A percentile compares a stretch with the other conserved stretches of the same genome.
Evolutionary conservation across 768 basidiomycete genomes (phyloP).

Genomic region (Pisolithus microcarpus): DNA sequence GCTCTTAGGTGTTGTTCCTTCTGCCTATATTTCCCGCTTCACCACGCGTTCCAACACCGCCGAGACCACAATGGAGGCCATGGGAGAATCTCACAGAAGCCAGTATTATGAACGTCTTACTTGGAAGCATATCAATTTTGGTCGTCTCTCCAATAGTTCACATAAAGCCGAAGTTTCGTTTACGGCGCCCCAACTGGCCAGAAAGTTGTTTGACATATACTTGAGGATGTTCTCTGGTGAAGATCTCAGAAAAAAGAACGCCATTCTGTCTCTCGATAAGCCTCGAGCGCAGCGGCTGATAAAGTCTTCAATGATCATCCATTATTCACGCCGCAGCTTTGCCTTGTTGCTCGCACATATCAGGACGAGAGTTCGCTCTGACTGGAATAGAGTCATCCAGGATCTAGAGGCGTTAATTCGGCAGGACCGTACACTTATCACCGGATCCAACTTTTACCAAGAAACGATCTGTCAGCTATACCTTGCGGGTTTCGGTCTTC

Average conservation of each 20-base stretch:
- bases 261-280: neutral
- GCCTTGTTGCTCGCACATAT: constrained; percentile 37
- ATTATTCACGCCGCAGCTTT: constrained; percentile 46
- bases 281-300: neutral
- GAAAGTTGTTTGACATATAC: constrained; percentile 21
- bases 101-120: constrained; percentile 21
- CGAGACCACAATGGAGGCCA: constrained; percentile 16
- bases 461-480: constrained; percentile 42
- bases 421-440: constrained; percentile 13
- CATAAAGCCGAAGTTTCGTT: constrained; percentile 4
- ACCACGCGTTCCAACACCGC: constrained; percentile 24
- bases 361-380: constrained; percentile 26
- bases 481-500: constrained; percentile 25
- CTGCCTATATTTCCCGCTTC: constrained; percentile 20
- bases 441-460: constrained; percentile 33
- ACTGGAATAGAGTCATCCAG: constrained; percentile 40
- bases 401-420: constrained; percentile 16
- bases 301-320: constrained; percentile 20
- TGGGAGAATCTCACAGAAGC: neutral
- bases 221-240: constrained; percentile 25
- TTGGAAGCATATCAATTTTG: constrained; percentile 17
- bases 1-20: constrained; percentile 21
- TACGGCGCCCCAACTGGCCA: constrained; percentile 18
- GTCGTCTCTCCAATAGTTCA: neutral
- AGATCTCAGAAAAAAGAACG: constrained; percentile 9